Evolutionary conservation across 1,284 basidiomycete genomes (phyloP).

Genomic region (Rhizopogon hawkerae): DNA sequence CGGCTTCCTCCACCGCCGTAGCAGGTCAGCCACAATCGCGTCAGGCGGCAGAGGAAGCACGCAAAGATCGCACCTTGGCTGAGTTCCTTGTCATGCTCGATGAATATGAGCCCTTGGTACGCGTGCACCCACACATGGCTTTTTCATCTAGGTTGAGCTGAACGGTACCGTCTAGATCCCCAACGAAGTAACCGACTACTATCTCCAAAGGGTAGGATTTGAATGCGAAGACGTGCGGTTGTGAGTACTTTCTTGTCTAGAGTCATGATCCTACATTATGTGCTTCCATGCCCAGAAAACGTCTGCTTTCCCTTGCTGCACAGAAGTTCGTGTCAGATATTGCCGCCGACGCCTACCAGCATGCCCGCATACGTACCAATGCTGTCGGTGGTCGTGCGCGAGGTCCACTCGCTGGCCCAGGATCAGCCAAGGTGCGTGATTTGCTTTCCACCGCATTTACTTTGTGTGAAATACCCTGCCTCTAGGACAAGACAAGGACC

Average conservation of each 20-base stretch:
- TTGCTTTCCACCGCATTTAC: neutral
- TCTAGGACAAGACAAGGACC: constrained; percentile 87
- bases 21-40: constrained; percentile 41
- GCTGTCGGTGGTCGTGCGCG: constrained; percentile 63
- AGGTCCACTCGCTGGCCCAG: constrained; percentile 43
- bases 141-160: neutral
- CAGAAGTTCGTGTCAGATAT: constrained; percentile 99
- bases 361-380: constrained; percentile 88
- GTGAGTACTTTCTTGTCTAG: constrained; percentile 37
- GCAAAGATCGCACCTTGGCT: constrained; percentile 83
- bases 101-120: constrained; percentile 90
- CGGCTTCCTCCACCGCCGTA: constrained; percentile 13
- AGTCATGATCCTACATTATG: constrained; percentile 1
- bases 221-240: constrained; percentile 90
- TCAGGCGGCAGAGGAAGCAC: constrained; percentile 72
- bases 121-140: constrained; percentile 20
- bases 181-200: constrained; percentile 97
- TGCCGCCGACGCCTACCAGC: constrained; percentile 94
- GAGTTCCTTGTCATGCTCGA: constrained; percentile 96
- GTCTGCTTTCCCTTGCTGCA: constrained; percentile 88
- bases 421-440: constrained; percentile 52
- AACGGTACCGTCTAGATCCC: constrained; percentile 65
- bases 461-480: constrained; percentile 2
- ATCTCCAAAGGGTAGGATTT: constrained; percentile 93
- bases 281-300: constrained; percentile 53